Percentiles rank a stretch among this genome's conserved stretches.
These are phyloP conservation scores for Trametes coccinea DNA, from an alignment of 768 basidiomycete species.

Conservation along the genomic window DNA sequence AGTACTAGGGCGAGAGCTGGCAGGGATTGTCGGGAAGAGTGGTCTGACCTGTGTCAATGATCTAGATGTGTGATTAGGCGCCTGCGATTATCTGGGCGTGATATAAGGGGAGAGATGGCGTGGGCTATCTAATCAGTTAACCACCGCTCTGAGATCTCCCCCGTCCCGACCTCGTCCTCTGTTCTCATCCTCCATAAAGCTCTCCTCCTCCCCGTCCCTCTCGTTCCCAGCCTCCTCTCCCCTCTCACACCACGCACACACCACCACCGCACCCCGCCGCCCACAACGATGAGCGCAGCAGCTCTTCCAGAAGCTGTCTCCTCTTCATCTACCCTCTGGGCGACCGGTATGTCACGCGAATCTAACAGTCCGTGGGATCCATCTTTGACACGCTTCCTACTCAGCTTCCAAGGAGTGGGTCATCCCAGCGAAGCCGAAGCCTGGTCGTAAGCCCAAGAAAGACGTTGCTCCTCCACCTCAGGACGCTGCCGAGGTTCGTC, in stretches of 20 bases:
- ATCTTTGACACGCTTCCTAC: slow-evolving; percentile 10
- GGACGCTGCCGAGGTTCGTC: slow-evolving; percentile 53
- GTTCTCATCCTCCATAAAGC: slow-evolving; percentile 27
- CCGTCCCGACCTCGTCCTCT: slow-evolving; percentile 21
- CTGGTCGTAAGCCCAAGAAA: slow-evolving; percentile 86
- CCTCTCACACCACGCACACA: slow-evolving; percentile 1
- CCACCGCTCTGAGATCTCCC: slow-evolving; percentile 23
- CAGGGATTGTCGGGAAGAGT: slow-evolving; percentile 2
- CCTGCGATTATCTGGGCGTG: slow-evolving; percentile 18
- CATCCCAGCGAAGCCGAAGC: slow-evolving; percentile 83
- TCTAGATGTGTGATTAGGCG: slow-evolving; percentile 14
- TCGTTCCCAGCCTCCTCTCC: slow-evolving; percentile 24
- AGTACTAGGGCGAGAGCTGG: background rate
- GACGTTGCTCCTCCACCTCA: slow-evolving; percentile 43
- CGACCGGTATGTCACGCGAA: slow-evolving; percentile 53
- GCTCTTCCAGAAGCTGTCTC: slow-evolving; percentile 38
- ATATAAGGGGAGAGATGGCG: slow-evolving; percentile 22
- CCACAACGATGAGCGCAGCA: slow-evolving; percentile 28
- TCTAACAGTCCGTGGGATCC: slow-evolving; percentile 8
- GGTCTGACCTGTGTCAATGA: slow-evolving; percentile 5
- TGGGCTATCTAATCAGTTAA: slow-evolving; percentile 57
- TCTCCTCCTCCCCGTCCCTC: slow-evolving; percentile 31
- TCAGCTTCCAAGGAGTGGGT: slow-evolving; percentile 89
- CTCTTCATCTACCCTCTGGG: slow-evolving; percentile 68
- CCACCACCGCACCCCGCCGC: slow-evolving; percentile 12